Evolutionary conservation across 495 filamentous ascomycete species (phyloP), one percentile per base, ranked within the genome.

Genomic region (Clavariopsis aquatica): DNA sequence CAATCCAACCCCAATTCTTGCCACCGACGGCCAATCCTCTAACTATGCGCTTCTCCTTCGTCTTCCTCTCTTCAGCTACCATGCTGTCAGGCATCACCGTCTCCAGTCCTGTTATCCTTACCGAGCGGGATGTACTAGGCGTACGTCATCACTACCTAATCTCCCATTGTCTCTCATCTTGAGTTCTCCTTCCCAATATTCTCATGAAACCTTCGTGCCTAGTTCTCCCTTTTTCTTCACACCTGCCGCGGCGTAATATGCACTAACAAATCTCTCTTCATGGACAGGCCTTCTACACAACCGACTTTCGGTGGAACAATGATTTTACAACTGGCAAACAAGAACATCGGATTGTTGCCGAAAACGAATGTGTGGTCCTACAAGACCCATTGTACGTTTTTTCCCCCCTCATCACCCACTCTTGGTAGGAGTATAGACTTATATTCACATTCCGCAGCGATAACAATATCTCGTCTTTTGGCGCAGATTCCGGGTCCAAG

Each of bases 401-500:
- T 12, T n/a, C n/a, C n/a, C n/a, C n/a, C n/a, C n/a, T n/a, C 31
- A 12, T 34, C 31, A 34, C 31, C 31, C 12, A 34, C 31, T 34
- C 31, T 12, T 34, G n/a, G n/a, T n/a, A n/a, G n/a, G n/a, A n/a
- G n/a, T n/a, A n/a, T n/a, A n/a, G n/a, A n/a, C n/a, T n/a, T n/a
- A n/a, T n/a, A n/a, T 36, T 13, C 13, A 36, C 31, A 36, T 43
- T 6, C 24, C 24, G 27, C 49, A 63, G 60, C 26, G 60, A 63
- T 28, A 63, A 63, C 23, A 24, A 1, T 6, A 57, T 63, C n/a
- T 56, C 51, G 3, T 56, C 60, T 10, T 55, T 63, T 34, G 52
- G 60, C 36, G 51, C 60, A 19, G 60, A 56, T 15, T 1, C 4
- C 24, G 38, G 60, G 13, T 31, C 46, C 22, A 49, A 52, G 24